A percentile compares a stretch with the other conserved stretches of the same genome.
Evolutionary conservation across 2,329 filamentous ascomycete species (phyloP).

Genomic region (Arthrinium puccinioides): DNA sequence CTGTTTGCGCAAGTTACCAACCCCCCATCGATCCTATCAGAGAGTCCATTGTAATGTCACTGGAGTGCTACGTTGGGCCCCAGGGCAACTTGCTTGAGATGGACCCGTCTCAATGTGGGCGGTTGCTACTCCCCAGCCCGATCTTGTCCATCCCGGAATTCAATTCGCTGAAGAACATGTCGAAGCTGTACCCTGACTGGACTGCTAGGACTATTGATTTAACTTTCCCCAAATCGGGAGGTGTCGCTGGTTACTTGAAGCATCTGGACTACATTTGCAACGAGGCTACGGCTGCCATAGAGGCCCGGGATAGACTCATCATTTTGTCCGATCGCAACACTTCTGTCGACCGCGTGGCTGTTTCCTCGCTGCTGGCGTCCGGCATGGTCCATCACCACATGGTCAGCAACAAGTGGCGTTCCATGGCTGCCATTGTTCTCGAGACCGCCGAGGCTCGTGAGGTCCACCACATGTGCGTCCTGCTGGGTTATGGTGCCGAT

Average conservation of each 20-base stretch:
- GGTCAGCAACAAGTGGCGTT: slow-evolving; percentile 92
- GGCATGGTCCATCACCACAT: slow-evolving; percentile 94
- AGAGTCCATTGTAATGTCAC: slow-evolving; percentile 96
- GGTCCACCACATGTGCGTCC: slow-evolving; percentile 98
- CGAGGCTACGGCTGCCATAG: slow-evolving; percentile 74
- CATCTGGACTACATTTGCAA: slow-evolving; percentile 86
- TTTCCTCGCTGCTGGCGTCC: slow-evolving; percentile 81
- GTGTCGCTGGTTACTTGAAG: slow-evolving; percentile 75
- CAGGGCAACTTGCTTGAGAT: slow-evolving; percentile 95
- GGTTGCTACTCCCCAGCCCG: slow-evolving; percentile 79
- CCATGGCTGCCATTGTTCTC: slow-evolving; percentile 76
- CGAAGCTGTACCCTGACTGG: slow-evolving; percentile 67
- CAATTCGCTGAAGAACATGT: slow-evolving; percentile 76
- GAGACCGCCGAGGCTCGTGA: slow-evolving; percentile 95
- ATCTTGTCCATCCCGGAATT: slow-evolving; percentile 87
- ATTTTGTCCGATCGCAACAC: slow-evolving; percentile 85
- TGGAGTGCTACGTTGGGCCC: slow-evolving; percentile 92
- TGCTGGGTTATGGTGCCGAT: slow-evolving; percentile 91
- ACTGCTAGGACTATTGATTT: slow-evolving; percentile 86
- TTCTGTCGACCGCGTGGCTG: slow-evolving; percentile 71
- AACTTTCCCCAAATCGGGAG: slow-evolving; percentile 83
- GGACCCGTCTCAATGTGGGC: slow-evolving; percentile 80
- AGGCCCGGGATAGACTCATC: slow-evolving; percentile 77
- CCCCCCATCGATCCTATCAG: slow-evolving; percentile 95
- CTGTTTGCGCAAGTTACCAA: slow-evolving; percentile 98